Evolutionary conservation across 805 yeast genomes (phyloP).

Genomic region (Saturnispora serradocipensis): DNA sequence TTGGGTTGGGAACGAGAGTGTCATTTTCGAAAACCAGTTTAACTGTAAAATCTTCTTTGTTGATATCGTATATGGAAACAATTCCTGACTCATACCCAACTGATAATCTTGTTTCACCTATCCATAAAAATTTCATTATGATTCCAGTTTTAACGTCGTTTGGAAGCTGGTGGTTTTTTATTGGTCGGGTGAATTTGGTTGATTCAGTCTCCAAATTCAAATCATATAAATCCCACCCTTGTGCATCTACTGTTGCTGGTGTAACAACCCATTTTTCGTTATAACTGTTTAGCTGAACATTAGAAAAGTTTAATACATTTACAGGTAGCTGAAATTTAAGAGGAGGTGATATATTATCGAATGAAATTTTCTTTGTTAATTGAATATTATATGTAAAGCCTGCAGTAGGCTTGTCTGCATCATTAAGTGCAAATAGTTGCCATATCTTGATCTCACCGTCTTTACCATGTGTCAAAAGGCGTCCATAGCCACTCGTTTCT

Average conservation of each 20-base stretch:
- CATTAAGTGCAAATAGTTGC: conserved; percentile 25
- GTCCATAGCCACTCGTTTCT: conserved; percentile 24
- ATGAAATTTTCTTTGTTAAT: conserved; percentile 14
- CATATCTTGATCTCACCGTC: conserved; percentile 49
- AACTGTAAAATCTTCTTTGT: conserved; percentile 8
- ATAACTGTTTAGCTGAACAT: conserved; percentile 35
- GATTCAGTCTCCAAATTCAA: conserved; percentile 11
- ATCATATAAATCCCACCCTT: conserved; percentile 52
- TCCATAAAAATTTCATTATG: conserved; percentile 48
- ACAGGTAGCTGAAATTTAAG: conserved; percentile 48
- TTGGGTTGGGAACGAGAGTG: conserved; percentile 46
- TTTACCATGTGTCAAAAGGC: conserved; percentile 54
- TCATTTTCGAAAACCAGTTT: conserved; percentile 18
- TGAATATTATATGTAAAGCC: conserved; percentile 8
- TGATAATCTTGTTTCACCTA: conserved; percentile 26
- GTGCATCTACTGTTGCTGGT: conserved; percentile 58
- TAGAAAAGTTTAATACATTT: conserved; percentile 65
- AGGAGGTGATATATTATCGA: conserved; percentile 5
- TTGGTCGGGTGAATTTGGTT: conserved; percentile 19
- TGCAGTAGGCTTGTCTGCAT: background rate
- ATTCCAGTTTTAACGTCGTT: conserved; percentile 37
- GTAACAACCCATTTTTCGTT: conserved; percentile 30
- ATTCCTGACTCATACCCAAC: conserved; percentile 76
- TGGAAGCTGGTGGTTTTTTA: conserved; percentile 9
- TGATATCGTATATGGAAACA: conserved; percentile 28